A percentile compares a stretch with the other conserved stretches of the same genome.
Conservation (phyloP, 768 basidiomycete genomes). For the Termitomyces eurrhizus region DNA sequence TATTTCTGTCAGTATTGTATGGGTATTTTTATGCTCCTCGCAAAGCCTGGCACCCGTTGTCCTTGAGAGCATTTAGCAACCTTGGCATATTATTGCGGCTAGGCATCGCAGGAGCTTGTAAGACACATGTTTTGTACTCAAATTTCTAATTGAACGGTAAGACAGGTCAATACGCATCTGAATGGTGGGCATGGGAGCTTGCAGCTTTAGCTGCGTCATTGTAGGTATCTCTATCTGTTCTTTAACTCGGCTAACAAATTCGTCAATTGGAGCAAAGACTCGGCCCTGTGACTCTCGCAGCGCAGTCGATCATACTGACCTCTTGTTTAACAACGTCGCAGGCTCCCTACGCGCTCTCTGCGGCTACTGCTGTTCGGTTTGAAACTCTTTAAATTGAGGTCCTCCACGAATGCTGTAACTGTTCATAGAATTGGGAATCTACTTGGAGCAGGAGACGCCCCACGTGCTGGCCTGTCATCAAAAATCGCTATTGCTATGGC, state of each 20-base stretch:
- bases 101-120: conserved; percentile 79
- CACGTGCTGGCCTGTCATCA: conserved; percentile 21
- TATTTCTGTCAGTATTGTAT: conserved; percentile 54
- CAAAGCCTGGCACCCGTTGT: conserved; percentile 81
- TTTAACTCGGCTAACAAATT: neutral
- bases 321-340: conserved; percentile 75
- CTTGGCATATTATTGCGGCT: conserved; percentile 69
- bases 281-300: conserved; percentile 76
- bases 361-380: conserved; percentile 82
- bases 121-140: conserved; percentile 10
- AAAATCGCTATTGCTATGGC: conserved; percentile 61
- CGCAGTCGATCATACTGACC: conserved; percentile 80
- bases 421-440: conserved; percentile 12
- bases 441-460: conserved; percentile 11
- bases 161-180: conserved; percentile 70
- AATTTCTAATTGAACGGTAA: neutral
- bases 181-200: conserved; percentile 98
- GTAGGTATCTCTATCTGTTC: conserved; percentile 23
- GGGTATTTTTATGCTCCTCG: conserved; percentile 54
- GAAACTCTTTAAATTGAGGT: neutral
- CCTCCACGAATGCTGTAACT: neutral
- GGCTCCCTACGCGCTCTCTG: conserved; percentile 73
- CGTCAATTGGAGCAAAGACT: conserved; percentile 37
- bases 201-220: conserved; percentile 52
- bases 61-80: conserved; percentile 55